phyloP scores from a whole-genome alignment of 2,329 filamentous ascomycete species.

The Cryphonectria nitschkei region DNA sequence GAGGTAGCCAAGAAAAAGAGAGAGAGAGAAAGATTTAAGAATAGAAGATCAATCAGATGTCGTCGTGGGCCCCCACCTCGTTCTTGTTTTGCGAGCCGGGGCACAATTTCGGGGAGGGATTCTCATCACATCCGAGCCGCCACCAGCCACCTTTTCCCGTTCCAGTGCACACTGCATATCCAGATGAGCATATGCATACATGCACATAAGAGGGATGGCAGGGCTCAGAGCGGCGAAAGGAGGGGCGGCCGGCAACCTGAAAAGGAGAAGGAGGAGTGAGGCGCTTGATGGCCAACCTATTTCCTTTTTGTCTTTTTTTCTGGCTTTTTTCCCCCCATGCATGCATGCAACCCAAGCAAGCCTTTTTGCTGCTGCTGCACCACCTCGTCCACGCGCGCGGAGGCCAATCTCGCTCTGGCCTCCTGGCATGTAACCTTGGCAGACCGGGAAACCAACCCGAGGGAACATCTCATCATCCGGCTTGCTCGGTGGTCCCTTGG shows the following conservation, averaged over 20 bases:
- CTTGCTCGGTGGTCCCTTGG: not conserved
- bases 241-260: not conserved
- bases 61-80: not conserved
- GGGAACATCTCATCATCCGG: not conserved
- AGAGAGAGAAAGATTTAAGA: not conserved
- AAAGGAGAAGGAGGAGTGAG: not conserved
- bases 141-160: not conserved
- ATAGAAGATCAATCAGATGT: not conserved
- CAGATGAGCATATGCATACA: slow-evolving; percentile 8
- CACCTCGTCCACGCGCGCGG: not conserved
- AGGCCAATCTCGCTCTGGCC: not conserved
- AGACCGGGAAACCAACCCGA: not conserved
- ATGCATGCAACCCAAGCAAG: not conserved
- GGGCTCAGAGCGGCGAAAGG: not conserved
- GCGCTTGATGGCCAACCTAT: not conserved
- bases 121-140: not conserved
- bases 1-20: not conserved
- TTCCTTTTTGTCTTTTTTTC: not conserved
- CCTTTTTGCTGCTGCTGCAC: not conserved
- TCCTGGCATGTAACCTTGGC: not conserved
- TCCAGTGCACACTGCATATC: not conserved
- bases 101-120: slow-evolving; percentile 1
- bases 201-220: not conserved
- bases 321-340: too few relatives aligned
- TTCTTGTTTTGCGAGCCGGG: not conserved